Conservation (phyloP, 2,329 filamentous ascomycete species). For the Aspergillus luchuensis region DNA sequence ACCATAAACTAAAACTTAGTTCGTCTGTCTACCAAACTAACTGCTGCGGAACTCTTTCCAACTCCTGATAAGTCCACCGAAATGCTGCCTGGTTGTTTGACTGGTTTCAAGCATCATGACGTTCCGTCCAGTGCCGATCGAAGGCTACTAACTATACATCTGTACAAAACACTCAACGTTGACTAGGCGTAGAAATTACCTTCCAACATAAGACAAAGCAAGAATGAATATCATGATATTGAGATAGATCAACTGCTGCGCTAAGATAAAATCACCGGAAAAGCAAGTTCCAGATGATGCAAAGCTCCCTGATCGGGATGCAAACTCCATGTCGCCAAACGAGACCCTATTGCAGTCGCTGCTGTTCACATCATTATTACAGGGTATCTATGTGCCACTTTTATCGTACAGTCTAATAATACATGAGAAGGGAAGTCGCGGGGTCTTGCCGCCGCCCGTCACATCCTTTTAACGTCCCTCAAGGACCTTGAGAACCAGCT, state of each 20-base stretch:
- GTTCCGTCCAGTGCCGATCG: no score
- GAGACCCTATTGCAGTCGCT: not conserved
- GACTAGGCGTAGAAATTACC: no score
- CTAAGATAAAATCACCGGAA: not conserved
- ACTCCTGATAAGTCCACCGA: not conserved
- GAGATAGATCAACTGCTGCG: no score
- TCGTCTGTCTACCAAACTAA: not conserved
- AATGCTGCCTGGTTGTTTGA: not conserved
- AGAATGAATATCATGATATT: no score
- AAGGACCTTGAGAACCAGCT: constrained; percentile 36
- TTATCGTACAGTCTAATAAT: constrained; percentile 12
- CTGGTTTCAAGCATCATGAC: no score
- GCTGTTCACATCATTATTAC: constrained; percentile 6
- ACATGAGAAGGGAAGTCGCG: constrained; percentile 6
- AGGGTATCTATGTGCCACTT: constrained; percentile 12
- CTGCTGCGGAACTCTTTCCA: not conserved
- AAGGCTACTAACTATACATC: no score
- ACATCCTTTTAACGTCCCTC: not conserved
- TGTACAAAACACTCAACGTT: no score
- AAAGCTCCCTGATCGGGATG: not conserved
- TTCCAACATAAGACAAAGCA: no score
- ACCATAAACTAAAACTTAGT: not conserved
- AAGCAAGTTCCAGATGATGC: not conserved
- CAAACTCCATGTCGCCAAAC: constrained; percentile 1
- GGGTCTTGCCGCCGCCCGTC: not conserved